phyloP scores from a whole-genome alignment of 805 yeast species.

The Komagataella ulmi region DNA sequence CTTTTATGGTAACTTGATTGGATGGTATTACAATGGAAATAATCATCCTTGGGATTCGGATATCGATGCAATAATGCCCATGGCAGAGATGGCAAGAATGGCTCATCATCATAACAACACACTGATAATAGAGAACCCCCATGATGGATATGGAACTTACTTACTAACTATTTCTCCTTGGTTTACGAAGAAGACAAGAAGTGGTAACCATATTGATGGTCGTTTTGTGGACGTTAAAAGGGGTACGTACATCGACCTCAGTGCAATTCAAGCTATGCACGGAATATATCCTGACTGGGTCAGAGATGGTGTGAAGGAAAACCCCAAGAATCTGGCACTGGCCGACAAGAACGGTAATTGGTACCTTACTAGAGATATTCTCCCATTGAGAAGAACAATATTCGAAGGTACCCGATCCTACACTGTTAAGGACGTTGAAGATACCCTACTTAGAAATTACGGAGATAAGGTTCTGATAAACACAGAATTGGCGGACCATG shows the following conservation, averaged over 20 bases:
- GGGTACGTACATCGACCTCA: conserved; percentile 28
- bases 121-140: conserved; percentile 23
- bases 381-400: conserved; percentile 27
- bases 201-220: conserved; percentile 8
- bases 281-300: neutral
- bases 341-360: conserved; percentile 16
- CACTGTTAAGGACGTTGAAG: conserved; percentile 24
- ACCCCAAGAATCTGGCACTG: neutral
- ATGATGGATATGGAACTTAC: conserved; percentile 16
- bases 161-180: conserved; percentile 6
- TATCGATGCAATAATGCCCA: conserved; percentile 29
- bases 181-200: conserved; percentile 11
- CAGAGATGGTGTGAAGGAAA: neutral
- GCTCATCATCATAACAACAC: conserved; percentile 27
- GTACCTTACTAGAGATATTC: conserved; percentile 18
- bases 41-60: conserved; percentile 41
- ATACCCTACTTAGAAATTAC: conserved; percentile 24
- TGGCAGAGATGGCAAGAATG: conserved; percentile 18
- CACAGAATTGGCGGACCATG: conserved; percentile 15
- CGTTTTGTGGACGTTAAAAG: conserved; percentile 28
- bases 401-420: conserved; percentile 35
- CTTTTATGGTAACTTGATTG: conserved; percentile 37
- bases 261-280: conserved; percentile 11
- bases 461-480: conserved; percentile 4
- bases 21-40: conserved; percentile 39